Evolutionary conservation across 768 basidiomycete species (phyloP), one percentile per base, ranked within the genome.

Genomic region (Terana coerulea): DNA sequence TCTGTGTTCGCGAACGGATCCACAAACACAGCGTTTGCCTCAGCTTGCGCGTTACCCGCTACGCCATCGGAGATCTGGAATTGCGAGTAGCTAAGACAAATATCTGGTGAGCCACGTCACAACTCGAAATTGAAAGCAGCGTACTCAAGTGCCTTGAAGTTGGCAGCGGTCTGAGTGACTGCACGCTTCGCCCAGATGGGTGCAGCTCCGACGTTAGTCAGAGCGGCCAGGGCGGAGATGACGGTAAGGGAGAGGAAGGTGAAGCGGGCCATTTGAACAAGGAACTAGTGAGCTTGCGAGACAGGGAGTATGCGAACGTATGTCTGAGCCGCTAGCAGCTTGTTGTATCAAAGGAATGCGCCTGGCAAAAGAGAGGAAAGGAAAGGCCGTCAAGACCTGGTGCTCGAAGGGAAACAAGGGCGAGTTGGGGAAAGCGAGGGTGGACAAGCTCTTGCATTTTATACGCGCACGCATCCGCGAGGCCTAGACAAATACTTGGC

Each of bases 51-150:
- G 31, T 66, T 62, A 2, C 72, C 72, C 6, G 58, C 72, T 3
- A 65, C 62, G 24, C 69, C 69, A 46, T 66, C 64, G 7, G 71
- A 72, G 52, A 74, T 74, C 55, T 74, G 72, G 69, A 74, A 72
- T 28, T 63, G 61, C 24, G 60, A 57, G 52, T 73, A 73, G 54
- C 72, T 73, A 47, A 1, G 24, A 26, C 21, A 17, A n/a, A 10
- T 7, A 29, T 5, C 31, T 17, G 31, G 17, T 29, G 2, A 11
- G 2, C 17, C 10, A 44, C 3, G 3, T 11, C 11, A 31, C 14
- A 15, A 11, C 19, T 5, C 26, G 14, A 29, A 17, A 25, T 17
- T n/a, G 1, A 17, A 7, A 15, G 1, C 3, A 3, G 36, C 52
- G 5, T 50, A 53, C 52, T 33, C 15, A 9, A 52, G 52, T 40